These are phyloP conservation scores for Malus domestica DNA, from an alignment of 306 rosid species.

Conservation along the genomic window ASM211411v1 NC_041800.1:17530501-17531000, in stretches of 20 bases:
- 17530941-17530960: conserved; percentile 3
- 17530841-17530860: conserved; percentile 26
- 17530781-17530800: conserved; percentile 6
- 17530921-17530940: conserved; percentile 39
- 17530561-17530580: too few relatives aligned
- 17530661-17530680: too few relatives aligned
- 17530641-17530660: too few relatives aligned
- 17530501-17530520: too few relatives aligned
- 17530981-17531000: conserved; percentile 3
- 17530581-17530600: too few relatives aligned
- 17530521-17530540: too few relatives aligned
- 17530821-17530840: conserved; percentile 7
- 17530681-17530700: too few relatives aligned
- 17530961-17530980: conserved; percentile 4
- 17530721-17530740: neutral
- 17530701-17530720: neutral
- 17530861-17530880: conserved; percentile 37
- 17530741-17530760: conserved; percentile 1
- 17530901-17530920: conserved; percentile 19
- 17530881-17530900: conserved; percentile 31
- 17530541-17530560: too few relatives aligned
- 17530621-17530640: too few relatives aligned
- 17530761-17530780: conserved; percentile 24
- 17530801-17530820: conserved; percentile 19
- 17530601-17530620: too few relatives aligned